phyloP scores from a whole-genome alignment of 164 flowering plant species.

The Buxus sempervirens region DNA sequence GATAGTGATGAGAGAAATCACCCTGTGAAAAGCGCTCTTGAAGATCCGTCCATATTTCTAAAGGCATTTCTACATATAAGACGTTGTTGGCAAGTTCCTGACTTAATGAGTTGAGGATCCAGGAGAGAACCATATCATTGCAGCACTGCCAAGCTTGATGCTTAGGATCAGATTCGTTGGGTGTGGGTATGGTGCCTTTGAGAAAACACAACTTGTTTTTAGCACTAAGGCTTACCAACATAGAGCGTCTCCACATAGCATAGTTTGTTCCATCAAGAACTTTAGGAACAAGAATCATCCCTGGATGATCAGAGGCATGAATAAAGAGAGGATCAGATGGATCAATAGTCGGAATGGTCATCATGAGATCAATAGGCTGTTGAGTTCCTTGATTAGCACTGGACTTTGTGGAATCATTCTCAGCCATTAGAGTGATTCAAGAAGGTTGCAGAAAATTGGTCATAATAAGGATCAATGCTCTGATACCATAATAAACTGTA shows the following conservation, averaged over 20 bases:
- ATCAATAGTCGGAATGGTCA: background rate
- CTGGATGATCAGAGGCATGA: constrained; percentile 2
- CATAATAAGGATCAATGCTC: too few species aligned
- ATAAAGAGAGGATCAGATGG: background rate
- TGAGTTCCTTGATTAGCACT: too few species aligned
- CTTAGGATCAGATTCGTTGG: background rate
- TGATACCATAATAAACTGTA: too few species aligned
- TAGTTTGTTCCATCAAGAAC: background rate
- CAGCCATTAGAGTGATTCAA: too few species aligned
- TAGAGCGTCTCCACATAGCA: background rate
- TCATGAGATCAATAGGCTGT: too few species aligned
- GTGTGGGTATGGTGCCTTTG: background rate
- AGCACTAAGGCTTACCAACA: background rate
- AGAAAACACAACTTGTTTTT: constrained; percentile 4
- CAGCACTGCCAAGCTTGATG: constrained; percentile 2
- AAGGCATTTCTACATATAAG: background rate
- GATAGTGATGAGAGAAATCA: background rate
- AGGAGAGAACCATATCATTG: constrained; percentile 2
- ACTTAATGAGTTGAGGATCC: constrained; percentile 2
- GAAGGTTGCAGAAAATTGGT: too few species aligned
- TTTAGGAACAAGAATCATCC: background rate
- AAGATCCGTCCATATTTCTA: background rate
- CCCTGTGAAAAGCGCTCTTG: background rate
- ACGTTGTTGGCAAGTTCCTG: background rate
- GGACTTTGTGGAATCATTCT: too few species aligned